These are phyloP conservation scores for Alternaria longipes DNA, from an alignment of 2,329 filamentous ascomycete species.

Conservation along the genomic window DNA sequence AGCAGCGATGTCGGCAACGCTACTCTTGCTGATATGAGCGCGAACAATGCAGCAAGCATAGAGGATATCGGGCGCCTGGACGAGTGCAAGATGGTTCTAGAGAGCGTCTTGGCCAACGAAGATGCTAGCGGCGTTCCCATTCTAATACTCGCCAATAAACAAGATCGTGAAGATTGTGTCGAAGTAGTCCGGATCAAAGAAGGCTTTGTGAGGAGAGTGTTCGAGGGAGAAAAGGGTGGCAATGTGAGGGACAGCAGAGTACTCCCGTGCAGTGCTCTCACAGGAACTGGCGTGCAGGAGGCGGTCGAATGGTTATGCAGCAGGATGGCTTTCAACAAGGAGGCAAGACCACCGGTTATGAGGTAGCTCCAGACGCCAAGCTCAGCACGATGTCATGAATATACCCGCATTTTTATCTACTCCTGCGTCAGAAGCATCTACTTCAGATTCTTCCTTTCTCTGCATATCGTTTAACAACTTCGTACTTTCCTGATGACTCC, in stretches of 20 bases:
- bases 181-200: constrained; percentile 98
- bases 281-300: constrained; percentile 82
- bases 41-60: constrained; percentile 45
- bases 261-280: constrained; percentile 89
- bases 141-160: constrained; percentile 94
- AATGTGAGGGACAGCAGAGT: constrained; percentile 91
- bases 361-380: constrained; percentile 59
- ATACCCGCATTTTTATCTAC: constrained; percentile 6
- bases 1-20: constrained; percentile 91
- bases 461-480: no score
- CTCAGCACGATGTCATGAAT: constrained; percentile 3
- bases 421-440: neutral
- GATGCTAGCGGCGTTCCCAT: constrained; percentile 93
- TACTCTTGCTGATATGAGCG: constrained; percentile 64
- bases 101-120: constrained; percentile 85
- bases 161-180: constrained; percentile 95
- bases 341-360: constrained; percentile 91
- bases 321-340: constrained; percentile 95
- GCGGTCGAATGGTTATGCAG: constrained; percentile 97
- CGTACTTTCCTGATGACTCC: no score
- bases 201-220: constrained; percentile 91
- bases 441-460: no score
- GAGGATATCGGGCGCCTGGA: constrained; percentile 70
- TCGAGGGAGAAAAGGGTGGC: constrained; percentile 89
- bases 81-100: constrained; percentile 88